Evolutionary conservation across 768 basidiomycete genomes (phyloP).

Genomic region (Russula foetens): DNA sequence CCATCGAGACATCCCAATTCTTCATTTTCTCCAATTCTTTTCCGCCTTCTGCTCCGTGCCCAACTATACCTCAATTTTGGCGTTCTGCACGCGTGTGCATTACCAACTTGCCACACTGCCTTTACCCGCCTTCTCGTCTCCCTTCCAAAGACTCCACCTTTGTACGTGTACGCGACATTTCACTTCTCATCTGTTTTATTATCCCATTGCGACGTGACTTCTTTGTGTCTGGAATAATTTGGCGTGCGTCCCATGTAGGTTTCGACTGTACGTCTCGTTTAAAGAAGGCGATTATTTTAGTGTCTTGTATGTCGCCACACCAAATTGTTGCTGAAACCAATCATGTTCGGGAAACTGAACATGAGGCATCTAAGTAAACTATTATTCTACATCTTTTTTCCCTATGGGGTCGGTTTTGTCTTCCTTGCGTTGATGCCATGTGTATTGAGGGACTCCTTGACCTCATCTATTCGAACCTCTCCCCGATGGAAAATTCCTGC

Average conservation of each 20-base stretch:
- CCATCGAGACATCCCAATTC: not conserved
- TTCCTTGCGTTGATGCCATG: slow-evolving; percentile 44
- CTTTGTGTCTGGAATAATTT: slow-evolving; percentile 3
- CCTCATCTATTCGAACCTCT: slow-evolving; percentile 76
- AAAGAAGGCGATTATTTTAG: slow-evolving; percentile 7
- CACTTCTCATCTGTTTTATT: slow-evolving; percentile 3
- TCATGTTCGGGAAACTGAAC: not conserved
- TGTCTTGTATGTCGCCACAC: slow-evolving; percentile 10
- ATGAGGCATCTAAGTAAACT: not conserved
- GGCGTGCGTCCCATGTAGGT: slow-evolving; percentile 15
- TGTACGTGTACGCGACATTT: slow-evolving; percentile 13
- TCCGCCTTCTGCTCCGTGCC: not conserved
- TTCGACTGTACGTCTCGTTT: slow-evolving; percentile 14
- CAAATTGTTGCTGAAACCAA: slow-evolving; percentile 13
- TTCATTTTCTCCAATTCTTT: not conserved
- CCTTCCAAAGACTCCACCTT: not conserved
- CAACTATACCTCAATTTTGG: slow-evolving; percentile 8
- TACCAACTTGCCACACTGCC: not conserved
- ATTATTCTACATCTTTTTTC: not conserved
- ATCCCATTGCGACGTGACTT: not conserved
- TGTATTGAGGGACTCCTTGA: slow-evolving; percentile 52
- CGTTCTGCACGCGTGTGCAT: not conserved
- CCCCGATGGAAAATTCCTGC: slow-evolving; percentile 95
- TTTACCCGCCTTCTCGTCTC: not conserved
- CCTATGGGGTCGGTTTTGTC: not conserved